These are phyloP conservation scores for Aspergillus tanneri DNA, from an alignment of 2,329 filamentous ascomycete genomes.

Conservation along the genomic window DNA sequence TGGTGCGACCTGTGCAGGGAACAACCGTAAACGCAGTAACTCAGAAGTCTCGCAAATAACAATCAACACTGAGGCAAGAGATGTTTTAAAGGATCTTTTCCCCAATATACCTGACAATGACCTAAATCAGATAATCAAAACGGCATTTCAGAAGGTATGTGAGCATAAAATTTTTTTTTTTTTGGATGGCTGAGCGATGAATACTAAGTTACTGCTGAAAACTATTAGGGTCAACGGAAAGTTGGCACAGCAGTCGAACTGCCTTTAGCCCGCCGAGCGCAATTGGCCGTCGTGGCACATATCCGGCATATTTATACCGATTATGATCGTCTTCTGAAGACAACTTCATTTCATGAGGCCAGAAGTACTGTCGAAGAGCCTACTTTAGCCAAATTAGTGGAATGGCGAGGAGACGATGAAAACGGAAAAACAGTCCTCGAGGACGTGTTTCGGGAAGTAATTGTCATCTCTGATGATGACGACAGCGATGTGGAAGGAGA, in stretches of 20 bases:
- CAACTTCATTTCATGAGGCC: constrained; percentile 55
- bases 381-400: constrained; percentile 57
- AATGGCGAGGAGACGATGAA: constrained; percentile 63
- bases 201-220: constrained; percentile 21
- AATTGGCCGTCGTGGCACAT: constrained; percentile 62
- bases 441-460: constrained; percentile 63
- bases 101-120: constrained; percentile 62
- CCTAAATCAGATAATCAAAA: constrained; percentile 57
- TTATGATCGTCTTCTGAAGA: constrained; percentile 59
- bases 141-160: constrained; percentile 59
- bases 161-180: neutral
- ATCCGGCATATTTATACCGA: constrained; percentile 63
- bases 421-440: constrained; percentile 55
- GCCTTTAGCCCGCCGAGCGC: constrained; percentile 56
- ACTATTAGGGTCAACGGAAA: constrained; percentile 53
- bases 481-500: constrained; percentile 47
- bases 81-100: constrained; percentile 61
- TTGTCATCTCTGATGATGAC: constrained; percentile 63
- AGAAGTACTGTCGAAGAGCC: constrained; percentile 55
- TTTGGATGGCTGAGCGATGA: constrained; percentile 3
- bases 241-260: constrained; percentile 59
- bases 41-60: constrained; percentile 44
- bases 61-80: constrained; percentile 57
- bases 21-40: constrained; percentile 24
- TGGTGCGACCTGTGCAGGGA: constrained; percentile 25